A percentile compares a stretch with the other conserved stretches of the same genome.
Evolutionary conservation across 1,139 yeast genomes (phyloP).

Genomic region (Blastobotrys apis): DNA sequence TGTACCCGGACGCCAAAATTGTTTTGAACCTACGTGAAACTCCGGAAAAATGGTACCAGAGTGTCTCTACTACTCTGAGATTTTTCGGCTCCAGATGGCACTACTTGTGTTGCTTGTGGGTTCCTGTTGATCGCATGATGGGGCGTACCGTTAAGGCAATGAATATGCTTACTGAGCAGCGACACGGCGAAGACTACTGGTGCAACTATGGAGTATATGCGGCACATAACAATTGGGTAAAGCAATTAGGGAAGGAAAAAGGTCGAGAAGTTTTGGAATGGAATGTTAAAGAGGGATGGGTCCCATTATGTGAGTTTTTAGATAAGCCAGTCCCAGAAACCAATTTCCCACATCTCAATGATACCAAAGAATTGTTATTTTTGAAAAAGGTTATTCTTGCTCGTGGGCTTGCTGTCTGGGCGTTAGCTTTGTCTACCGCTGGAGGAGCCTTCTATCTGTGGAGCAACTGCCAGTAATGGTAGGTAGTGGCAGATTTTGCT

Average conservation of each 20-base stretch:
- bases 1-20: slow-evolving; percentile 1
- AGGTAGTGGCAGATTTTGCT: too few relatives aligned
- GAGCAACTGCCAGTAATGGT: too few relatives aligned
- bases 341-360: not conserved
- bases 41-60: not conserved
- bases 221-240: not conserved
- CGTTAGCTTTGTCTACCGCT: too few relatives aligned
- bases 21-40: not conserved
- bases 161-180: too few relatives aligned
- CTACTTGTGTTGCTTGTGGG: not conserved
- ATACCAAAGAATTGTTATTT: not conserved
- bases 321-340: not conserved
- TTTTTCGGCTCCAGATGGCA: not conserved
- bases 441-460: too few relatives aligned
- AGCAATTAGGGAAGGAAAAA: not conserved
- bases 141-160: not conserved
- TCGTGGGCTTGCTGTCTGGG: not conserved
- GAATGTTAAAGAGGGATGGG: not conserved
- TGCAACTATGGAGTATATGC: not conserved
- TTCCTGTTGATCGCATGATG: not conserved
- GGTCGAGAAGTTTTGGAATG: not conserved
- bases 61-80: not conserved
- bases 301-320: not conserved
- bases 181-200: too few relatives aligned
- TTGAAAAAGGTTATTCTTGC: not conserved